Conservation (phyloP, 192 early-diverging fungal genomes). For the Chytriomyces sp. region DNA sequence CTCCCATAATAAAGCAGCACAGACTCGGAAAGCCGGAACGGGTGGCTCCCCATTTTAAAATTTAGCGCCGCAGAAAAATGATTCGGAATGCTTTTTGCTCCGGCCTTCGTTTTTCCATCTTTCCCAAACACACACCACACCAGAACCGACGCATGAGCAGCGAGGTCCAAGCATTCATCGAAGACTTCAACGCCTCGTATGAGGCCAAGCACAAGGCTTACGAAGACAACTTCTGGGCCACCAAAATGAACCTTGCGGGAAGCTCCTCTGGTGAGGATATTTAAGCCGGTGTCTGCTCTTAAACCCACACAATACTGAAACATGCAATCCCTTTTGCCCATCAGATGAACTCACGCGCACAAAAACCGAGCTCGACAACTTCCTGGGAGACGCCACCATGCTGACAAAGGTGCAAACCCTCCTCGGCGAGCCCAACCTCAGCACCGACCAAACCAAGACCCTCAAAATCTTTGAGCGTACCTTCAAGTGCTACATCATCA, state of each 20-base stretch:
- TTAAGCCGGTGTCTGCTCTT: neutral
- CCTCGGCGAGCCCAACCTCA: slow-evolving; percentile 27
- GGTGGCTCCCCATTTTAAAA: no score
- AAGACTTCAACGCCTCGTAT: slow-evolving; percentile 41
- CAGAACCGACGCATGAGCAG: neutral
- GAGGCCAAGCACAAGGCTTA: slow-evolving; percentile 42
- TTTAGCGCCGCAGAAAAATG: no score
- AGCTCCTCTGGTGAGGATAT: slow-evolving; percentile 26
- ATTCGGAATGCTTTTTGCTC: no score
- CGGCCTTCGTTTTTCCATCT: no score
- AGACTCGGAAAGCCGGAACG: no score
- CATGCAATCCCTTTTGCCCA: neutral
- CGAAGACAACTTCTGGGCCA: slow-evolving; percentile 50
- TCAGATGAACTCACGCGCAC: slow-evolving; percentile 34
- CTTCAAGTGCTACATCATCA: slow-evolving; percentile 47
- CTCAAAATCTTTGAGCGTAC: slow-evolving; percentile 40
- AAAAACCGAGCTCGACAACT: slow-evolving; percentile 44
- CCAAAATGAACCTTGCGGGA: slow-evolving; percentile 45
- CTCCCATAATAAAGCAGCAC: no score
- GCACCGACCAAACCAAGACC: slow-evolving; percentile 23
- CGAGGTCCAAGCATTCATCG: slow-evolving; percentile 27
- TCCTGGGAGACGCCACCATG: slow-evolving; percentile 40
- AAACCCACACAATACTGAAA: neutral
- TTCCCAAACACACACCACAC: no score
- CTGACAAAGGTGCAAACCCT: slow-evolving; percentile 37